Percentiles rank a stretch among this genome's conserved stretches.
Conservation (phyloP, 192 early-diverging fungal genomes). For the Jimgerdemannia lactiflua region DNA sequence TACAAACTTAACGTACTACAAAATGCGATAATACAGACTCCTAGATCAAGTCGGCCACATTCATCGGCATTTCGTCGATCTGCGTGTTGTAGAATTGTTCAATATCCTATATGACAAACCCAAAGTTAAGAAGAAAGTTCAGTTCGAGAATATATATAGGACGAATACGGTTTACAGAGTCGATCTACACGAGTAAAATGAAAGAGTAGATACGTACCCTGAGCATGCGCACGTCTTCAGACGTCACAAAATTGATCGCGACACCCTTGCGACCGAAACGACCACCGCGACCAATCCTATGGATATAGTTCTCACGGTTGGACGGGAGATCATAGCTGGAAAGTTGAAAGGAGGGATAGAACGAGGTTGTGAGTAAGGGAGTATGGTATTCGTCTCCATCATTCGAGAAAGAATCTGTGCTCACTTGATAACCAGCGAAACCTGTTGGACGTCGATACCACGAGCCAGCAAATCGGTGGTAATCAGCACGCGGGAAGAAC, state of each 20-base stretch:
- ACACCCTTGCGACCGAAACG: conserved; percentile 99
- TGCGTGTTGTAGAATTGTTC: conserved; percentile 99
- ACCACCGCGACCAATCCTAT: conserved; percentile 99
- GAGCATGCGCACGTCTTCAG: conserved; percentile 90
- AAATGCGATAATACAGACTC: neutral
- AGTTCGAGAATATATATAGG: neutral
- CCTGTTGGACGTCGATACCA: conserved; percentile 99
- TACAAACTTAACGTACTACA: neutral
- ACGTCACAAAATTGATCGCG: conserved; percentile 98
- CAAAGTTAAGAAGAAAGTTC: neutral
- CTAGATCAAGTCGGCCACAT: conserved; percentile 89
- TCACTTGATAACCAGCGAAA: conserved; percentile 89
- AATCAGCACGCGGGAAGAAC: conserved; percentile 95
- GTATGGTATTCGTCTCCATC: too few relatives aligned
- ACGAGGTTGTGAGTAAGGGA: too few relatives aligned
- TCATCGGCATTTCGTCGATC: conserved; percentile 99
- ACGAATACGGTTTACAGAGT: neutral
- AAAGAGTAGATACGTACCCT: conserved; percentile 22
- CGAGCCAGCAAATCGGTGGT: conserved; percentile 97
- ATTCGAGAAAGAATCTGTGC: neutral
- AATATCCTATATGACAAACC: conserved; percentile 41
- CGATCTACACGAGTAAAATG: neutral
- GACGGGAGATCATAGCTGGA: conserved; percentile 96
- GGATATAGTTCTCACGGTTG: conserved; percentile 99
- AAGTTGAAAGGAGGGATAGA: neutral